phyloP scores from a whole-genome alignment of 1,284 basidiomycete genomes.

The Apiotrichum brassicae region DNA sequence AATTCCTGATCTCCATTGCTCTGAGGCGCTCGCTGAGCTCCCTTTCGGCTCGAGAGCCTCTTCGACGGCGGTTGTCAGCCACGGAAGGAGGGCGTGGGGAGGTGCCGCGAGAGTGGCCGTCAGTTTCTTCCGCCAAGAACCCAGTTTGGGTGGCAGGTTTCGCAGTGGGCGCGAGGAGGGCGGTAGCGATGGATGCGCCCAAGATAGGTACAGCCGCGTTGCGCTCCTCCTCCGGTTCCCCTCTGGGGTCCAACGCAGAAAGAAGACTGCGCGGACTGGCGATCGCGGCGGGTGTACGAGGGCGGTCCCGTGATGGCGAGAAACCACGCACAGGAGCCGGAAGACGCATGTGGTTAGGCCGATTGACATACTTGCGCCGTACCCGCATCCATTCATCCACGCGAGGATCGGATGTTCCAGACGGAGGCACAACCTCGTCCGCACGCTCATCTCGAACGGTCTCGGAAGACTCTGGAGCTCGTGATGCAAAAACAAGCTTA shows the following conservation, averaged over 20 bases:
- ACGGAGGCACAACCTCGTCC: constrained; percentile 37
- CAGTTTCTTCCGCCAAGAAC: too few relatives aligned
- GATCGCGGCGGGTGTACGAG: background rate
- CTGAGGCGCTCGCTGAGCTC: constrained; percentile 35
- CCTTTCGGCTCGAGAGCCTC: constrained; percentile 26
- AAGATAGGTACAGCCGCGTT: background rate
- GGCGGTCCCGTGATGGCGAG: background rate
- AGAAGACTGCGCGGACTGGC: background rate
- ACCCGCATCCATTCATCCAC: background rate
- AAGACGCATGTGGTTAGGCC: too few relatives aligned
- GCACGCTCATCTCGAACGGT: constrained; percentile 30
- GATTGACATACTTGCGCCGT: background rate
- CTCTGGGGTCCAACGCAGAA: background rate
- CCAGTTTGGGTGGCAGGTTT: too few relatives aligned
- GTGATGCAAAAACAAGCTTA: constrained; percentile 38
- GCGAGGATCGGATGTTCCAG: background rate
- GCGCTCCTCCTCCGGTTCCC: background rate
- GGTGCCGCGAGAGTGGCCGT: background rate
- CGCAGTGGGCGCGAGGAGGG: background rate
- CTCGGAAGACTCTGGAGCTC: constrained; percentile 21
- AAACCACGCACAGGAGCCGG: background rate
- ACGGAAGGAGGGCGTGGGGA: constrained; percentile 8
- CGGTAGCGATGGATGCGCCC: background rate
- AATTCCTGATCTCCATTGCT: constrained; percentile 9
- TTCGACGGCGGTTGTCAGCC: constrained; percentile 5